A percentile compares a stretch with the other conserved stretches of the same genome.
These are phyloP conservation scores for Mucor irregularis DNA, from an alignment of 371 early-diverging fungal genomes.

Conservation along the genomic window DNA sequence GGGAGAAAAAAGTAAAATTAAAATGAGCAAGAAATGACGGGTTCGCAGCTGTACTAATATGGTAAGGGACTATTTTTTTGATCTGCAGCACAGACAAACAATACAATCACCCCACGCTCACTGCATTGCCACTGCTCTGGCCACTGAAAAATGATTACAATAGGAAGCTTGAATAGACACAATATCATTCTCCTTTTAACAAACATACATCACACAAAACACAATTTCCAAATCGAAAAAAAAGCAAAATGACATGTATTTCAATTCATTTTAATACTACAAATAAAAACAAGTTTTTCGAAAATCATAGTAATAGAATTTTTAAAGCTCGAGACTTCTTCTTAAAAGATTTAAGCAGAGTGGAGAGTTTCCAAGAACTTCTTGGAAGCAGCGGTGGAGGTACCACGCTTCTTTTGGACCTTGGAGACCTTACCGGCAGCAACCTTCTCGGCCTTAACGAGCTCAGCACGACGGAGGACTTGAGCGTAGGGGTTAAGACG, in stretches of 20 bases:
- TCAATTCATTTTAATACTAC: not conserved
- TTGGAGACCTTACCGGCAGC: slow-evolving; percentile 68
- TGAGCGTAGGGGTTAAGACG: slow-evolving; percentile 97
- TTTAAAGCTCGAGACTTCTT: not conserved
- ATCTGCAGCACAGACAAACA: too few relatives aligned
- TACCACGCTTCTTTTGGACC: slow-evolving; percentile 50
- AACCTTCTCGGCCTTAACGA: slow-evolving; percentile 65
- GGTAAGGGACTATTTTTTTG: too few relatives aligned
- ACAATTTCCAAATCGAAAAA: not conserved
- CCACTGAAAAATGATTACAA: too few relatives aligned
- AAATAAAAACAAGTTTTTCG: not conserved
- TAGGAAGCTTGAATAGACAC: too few relatives aligned
- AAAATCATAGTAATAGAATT: too few relatives aligned
- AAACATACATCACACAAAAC: too few relatives aligned
- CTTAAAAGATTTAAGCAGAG: slow-evolving; percentile 51
- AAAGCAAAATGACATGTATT: not conserved
- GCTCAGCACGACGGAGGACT: slow-evolving; percentile 85
- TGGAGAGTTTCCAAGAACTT: slow-evolving; percentile 67
- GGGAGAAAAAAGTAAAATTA: too few relatives aligned
- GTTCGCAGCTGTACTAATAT: too few relatives aligned
- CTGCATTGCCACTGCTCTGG: too few relatives aligned
- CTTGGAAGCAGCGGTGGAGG: slow-evolving; percentile 49
- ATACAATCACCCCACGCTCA: too few relatives aligned
- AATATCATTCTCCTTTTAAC: too few relatives aligned
- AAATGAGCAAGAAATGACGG: too few relatives aligned